phyloP scores from a whole-genome alignment of 331 rosid genomes.

The Erythrophleum ivorense region DNA sequence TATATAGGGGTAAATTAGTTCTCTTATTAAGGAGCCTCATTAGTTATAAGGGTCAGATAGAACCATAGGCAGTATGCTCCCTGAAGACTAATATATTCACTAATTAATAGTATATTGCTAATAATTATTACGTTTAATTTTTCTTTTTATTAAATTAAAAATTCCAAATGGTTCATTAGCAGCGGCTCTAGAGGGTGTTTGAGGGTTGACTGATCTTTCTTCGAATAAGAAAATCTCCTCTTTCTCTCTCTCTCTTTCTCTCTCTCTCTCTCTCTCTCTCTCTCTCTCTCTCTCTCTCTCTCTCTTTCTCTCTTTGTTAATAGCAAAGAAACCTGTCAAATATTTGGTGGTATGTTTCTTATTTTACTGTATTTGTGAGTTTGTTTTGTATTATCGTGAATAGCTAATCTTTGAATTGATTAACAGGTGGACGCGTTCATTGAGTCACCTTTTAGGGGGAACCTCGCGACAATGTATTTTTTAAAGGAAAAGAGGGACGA shows the following conservation, averaged over 20 bases:
- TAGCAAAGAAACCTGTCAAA: constrained; percentile 63
- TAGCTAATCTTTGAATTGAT: constrained; percentile 4
- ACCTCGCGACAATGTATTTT: constrained; percentile 80
- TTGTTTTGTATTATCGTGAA: background rate
- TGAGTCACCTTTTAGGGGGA: constrained; percentile 75
- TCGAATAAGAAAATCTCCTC: background rate
- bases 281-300: too few relatives aligned
- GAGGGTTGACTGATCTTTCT: background rate
- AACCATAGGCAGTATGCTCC: too few relatives aligned
- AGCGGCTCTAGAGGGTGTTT: background rate
- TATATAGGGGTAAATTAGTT: too few relatives aligned
- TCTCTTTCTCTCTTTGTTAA: too few relatives aligned
- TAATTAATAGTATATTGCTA: too few relatives aligned
- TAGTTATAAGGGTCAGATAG: too few relatives aligned
- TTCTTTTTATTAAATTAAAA: too few relatives aligned
- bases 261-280: too few relatives aligned
- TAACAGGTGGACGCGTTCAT: constrained; percentile 78
- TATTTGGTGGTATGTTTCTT: constrained; percentile 60
- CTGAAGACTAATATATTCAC: too few relatives aligned
- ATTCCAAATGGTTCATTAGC: background rate
- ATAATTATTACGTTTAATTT: too few relatives aligned
- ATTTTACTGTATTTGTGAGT: background rate
- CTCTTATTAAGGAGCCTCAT: too few relatives aligned
- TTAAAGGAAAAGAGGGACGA: constrained; percentile 63
- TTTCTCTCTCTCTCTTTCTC: background rate